Percentiles rank a stretch among this genome's conserved stretches.
These are phyloP conservation scores for Platanthera guangdongensis DNA, from an alignment of 106 monocot genomes.

Conservation along the genomic window DNA sequence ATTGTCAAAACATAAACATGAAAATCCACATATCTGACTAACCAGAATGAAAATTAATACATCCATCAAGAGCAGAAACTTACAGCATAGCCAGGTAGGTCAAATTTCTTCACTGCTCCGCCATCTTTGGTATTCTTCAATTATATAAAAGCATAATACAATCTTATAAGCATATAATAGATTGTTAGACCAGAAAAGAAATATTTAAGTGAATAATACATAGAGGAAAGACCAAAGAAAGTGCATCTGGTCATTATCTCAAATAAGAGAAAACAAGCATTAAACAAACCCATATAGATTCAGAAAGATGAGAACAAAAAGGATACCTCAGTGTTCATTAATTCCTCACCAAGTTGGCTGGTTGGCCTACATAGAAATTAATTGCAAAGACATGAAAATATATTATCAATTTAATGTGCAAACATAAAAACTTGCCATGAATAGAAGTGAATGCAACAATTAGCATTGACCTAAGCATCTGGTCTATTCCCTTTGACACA, in stretches of 20 bases:
- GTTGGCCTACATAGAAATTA: slow-evolving; percentile 28
- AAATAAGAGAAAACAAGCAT: neutral
- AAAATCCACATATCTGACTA: neutral
- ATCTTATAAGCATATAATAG: neutral
- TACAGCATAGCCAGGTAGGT: slow-evolving; percentile 67
- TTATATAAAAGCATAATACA: neutral
- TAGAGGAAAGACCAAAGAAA: neutral
- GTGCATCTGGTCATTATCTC: neutral
- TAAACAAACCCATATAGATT: slow-evolving; percentile 6
- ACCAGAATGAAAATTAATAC: neutral
- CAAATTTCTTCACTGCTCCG: slow-evolving; percentile 33
- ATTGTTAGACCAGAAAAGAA: neutral
- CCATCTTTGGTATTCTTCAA: slow-evolving; percentile 24
- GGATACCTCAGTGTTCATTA: slow-evolving; percentile 10
- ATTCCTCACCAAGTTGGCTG: slow-evolving; percentile 9
- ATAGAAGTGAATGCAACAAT: neutral
- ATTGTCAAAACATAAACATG: neutral
- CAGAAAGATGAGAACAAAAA: neutral
- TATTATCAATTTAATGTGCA: neutral
- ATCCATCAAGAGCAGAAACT: slow-evolving; percentile 10
- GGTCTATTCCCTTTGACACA: neutral
- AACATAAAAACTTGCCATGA: neutral
- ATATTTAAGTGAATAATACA: neutral
- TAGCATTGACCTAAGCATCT: neutral
- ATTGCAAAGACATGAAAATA: neutral